Conservation (phyloP, 495 filamentous ascomycete species). For the Oidiodendron maius region DNA sequence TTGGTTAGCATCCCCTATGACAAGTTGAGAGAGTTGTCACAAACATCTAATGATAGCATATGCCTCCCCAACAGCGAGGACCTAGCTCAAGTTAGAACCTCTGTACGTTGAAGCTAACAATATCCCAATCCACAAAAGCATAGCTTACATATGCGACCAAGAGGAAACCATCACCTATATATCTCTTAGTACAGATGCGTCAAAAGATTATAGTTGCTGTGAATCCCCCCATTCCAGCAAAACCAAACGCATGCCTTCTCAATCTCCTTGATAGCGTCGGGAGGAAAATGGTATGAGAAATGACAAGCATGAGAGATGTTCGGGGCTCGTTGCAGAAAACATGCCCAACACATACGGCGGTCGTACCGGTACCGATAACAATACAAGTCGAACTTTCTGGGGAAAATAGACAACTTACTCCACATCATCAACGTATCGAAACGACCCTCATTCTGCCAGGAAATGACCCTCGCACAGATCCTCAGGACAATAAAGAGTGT, state of each 20-base stretch:
- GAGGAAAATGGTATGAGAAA: too few species aligned
- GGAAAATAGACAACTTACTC: constrained; percentile 3
- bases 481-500: not conserved
- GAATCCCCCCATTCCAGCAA: too few species aligned
- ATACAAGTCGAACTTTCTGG: too few species aligned
- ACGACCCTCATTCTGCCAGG: not conserved
- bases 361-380: too few species aligned
- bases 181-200: not conserved
- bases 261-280: too few species aligned
- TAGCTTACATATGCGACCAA: not conserved
- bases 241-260: too few species aligned
- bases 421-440: not conserved
- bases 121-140: not conserved
- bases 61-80: not conserved
- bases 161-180: constrained; percentile 1
- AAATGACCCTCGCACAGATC: constrained; percentile 1
- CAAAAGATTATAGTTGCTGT: too few species aligned
- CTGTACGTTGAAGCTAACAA: not conserved
- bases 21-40: not conserved
- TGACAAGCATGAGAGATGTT: too few species aligned
- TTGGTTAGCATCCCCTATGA: not conserved
- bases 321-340: too few species aligned
- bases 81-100: not conserved
- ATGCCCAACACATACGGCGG: too few species aligned
- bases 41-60: not conserved